These are phyloP conservation scores for Fragaria nilgerrensis DNA, from an alignment of 306 rosid genomes.

Conservation along the genomic window DNA sequence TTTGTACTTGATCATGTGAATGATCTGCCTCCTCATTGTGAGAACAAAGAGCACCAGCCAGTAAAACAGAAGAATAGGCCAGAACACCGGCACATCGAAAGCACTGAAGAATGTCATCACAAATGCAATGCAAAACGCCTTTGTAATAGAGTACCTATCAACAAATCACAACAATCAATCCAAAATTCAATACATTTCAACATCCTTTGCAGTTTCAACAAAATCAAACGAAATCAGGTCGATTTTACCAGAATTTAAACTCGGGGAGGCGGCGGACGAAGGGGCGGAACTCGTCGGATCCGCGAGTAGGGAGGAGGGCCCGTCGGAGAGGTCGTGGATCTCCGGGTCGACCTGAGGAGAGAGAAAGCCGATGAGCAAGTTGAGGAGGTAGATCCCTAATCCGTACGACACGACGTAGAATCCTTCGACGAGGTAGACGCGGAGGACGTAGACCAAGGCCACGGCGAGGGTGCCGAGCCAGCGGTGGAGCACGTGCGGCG, in stretches of 20 bases:
- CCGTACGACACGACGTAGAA: slow-evolving; percentile 93
- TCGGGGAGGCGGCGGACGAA: slow-evolving; percentile 95
- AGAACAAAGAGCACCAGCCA: slow-evolving; percentile 78
- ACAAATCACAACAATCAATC: slow-evolving; percentile 26
- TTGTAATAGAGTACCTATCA: slow-evolving; percentile 82
- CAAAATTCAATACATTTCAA: slow-evolving; percentile 1
- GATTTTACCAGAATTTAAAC: slow-evolving; percentile 84
- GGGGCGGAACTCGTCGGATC: slow-evolving; percentile 90
- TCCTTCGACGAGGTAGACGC: slow-evolving; percentile 76
- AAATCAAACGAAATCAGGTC: neutral
- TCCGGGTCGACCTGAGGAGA: slow-evolving; percentile 98
- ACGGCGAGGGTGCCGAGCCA: slow-evolving; percentile 57
- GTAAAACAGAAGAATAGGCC: slow-evolving; percentile 97
- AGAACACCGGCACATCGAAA: slow-evolving; percentile 83
- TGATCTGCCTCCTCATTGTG: slow-evolving; percentile 92
- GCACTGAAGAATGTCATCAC: slow-evolving; percentile 71
- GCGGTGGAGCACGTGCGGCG: slow-evolving; percentile 66
- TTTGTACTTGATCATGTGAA: slow-evolving; percentile 92
- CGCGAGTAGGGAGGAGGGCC: slow-evolving; percentile 79
- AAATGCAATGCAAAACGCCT: slow-evolving; percentile 88
- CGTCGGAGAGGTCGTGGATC: slow-evolving; percentile 56
- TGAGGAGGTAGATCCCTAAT: slow-evolving; percentile 82
- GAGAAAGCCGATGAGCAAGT: slow-evolving; percentile 82
- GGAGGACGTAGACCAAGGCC: slow-evolving; percentile 56
- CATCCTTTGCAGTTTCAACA: neutral